Evolutionary conservation across 176 grass and related monocot genomes (phyloP).

Genomic region (Oryza australiensis): DNA sequence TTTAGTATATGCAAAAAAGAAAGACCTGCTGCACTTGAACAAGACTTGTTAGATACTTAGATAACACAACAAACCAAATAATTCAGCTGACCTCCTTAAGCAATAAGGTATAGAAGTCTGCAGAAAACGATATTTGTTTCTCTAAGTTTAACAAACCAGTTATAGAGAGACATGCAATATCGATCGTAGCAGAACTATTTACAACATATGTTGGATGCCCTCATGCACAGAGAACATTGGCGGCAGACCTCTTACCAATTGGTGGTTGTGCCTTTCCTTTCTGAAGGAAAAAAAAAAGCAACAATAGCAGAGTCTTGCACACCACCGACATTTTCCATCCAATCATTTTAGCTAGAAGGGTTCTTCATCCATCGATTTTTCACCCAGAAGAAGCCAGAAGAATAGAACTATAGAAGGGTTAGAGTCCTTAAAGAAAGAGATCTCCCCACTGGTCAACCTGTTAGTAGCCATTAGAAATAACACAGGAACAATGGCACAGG

Average conservation of each 20-base stretch:
- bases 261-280: constrained; percentile 13
- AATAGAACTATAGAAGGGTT: constrained; percentile 9
- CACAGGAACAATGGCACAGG: background rate
- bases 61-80: constrained; percentile 14
- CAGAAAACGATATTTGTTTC: constrained; percentile 18
- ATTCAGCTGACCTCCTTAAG: constrained; percentile 31
- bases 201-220: constrained; percentile 6
- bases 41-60: constrained; percentile 8
- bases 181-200: constrained; percentile 16
- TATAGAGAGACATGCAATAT: background rate
- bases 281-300: background rate
- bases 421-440: background rate
- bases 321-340: background rate
- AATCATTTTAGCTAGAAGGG: background rate
- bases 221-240: background rate
- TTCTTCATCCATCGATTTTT: constrained; percentile 19
- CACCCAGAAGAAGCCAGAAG: constrained; percentile 14
- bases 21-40: constrained; percentile 15
- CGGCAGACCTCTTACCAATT: constrained; percentile 1
- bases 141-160: constrained; percentile 33
- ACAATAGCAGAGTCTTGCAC: constrained; percentile 20
- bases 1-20: constrained; percentile 5
- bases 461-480: background rate
- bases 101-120: constrained; percentile 1
- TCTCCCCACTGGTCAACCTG: background rate